A percentile compares a stretch with the other conserved stretches of the same genome.
Conservation (phyloP, 306 rosid species). For the Senna tora region DNA sequence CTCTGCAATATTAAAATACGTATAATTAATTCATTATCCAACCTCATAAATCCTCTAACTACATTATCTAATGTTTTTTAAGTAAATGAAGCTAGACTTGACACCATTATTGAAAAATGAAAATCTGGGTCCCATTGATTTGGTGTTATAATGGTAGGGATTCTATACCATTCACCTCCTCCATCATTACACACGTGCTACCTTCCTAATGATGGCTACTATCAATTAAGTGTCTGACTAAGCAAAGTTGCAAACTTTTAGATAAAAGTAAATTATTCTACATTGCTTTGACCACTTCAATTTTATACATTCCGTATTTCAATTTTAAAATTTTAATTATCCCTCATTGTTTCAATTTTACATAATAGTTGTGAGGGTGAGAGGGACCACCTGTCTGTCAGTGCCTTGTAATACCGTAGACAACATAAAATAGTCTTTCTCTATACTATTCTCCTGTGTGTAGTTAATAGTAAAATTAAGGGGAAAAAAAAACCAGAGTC, state of each 20-base stretch:
- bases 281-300: background rate
- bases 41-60: slow-evolving; percentile 9
- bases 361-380: slow-evolving; percentile 30
- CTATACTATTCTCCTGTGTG: background rate
- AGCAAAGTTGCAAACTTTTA: background rate
- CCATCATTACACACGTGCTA: slow-evolving; percentile 56
- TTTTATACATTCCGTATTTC: background rate
- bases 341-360: background rate
- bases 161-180: slow-evolving; percentile 36
- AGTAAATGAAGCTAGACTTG: slow-evolving; percentile 17
- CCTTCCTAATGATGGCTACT: slow-evolving; percentile 42
- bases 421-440: background rate
- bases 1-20: slow-evolving; percentile 38
- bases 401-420: background rate
- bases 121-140: slow-evolving; percentile 27
- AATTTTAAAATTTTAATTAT: background rate
- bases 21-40: background rate
- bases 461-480: background rate
- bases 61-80: background rate
- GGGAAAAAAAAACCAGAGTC: background rate
- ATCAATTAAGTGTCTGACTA: slow-evolving; percentile 42
- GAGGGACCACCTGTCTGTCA: slow-evolving; percentile 46
- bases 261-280: background rate
- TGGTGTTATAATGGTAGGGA: slow-evolving; percentile 36
- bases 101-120: slow-evolving; percentile 26